Percentiles rank a stretch among this genome's conserved stretches.
Evolutionary conservation across 139 green algal species (phyloP).

Genomic region (Ettlia oleoabundans): DNA sequence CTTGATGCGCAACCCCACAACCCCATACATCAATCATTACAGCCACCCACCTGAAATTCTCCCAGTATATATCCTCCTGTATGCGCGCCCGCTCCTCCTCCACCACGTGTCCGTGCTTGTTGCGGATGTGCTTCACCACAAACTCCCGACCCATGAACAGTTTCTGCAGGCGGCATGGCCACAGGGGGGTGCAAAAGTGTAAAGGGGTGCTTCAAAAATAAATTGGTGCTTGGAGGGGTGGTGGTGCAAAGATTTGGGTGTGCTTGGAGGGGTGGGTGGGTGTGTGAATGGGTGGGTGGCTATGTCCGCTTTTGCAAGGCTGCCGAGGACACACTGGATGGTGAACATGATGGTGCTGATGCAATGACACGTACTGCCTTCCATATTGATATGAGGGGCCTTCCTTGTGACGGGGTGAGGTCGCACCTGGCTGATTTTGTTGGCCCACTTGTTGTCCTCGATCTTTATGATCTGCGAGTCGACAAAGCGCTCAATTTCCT

Average conservation of each 20-base stretch:
- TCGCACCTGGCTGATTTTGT: conserved; percentile 64
- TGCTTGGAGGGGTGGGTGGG: no score
- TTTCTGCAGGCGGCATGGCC: conserved; percentile 54
- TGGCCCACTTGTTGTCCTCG: conserved; percentile 88
- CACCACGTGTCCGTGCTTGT: conserved; percentile 82
- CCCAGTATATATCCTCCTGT: conserved; percentile 47
- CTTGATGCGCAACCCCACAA: neutral
- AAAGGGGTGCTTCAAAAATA: no score
- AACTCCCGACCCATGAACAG: conserved; percentile 88
- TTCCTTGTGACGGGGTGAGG: neutral
- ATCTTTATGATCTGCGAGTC: conserved; percentile 77
- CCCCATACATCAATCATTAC: neutral
- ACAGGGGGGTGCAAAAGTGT: no score
- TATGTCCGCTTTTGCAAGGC: no score
- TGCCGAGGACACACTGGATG: no score
- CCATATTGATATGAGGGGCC: no score
- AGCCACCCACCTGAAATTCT: conserved; percentile 39
- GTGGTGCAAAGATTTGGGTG: no score
- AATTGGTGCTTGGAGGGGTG: no score
- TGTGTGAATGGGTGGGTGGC: neutral
- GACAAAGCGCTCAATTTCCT: conserved; percentile 67
- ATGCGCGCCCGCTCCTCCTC: conserved; percentile 59
- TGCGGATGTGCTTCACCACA: conserved; percentile 91
- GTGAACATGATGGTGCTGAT: no score
- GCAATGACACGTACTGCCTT: no score